Base-by-base conservation (phyloP, 2,329 filamentous ascomycete species). In the Epichloe sibirici region DNA sequence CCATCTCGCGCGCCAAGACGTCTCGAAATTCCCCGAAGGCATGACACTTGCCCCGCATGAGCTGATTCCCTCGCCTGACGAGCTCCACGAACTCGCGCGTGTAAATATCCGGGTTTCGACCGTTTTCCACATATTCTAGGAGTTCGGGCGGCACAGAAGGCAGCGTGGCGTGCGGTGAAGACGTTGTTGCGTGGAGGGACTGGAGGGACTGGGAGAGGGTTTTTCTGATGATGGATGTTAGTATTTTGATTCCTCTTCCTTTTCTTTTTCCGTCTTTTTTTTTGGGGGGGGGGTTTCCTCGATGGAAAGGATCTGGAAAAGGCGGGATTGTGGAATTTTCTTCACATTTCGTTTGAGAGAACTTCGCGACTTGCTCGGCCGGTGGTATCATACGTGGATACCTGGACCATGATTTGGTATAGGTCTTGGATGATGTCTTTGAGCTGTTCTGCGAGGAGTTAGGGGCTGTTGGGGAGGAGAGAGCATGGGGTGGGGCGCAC, bases 41-140 rank as follows among this genome's bases (percentile, higher is more conserved):
- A 60, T 69, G 65, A 66, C 75, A 72, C 71, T 85, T 86, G 52
- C 83, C 83, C 59, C 77, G 74, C 71, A 83, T 75, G 56, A 83
- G 70, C 73, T 86, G 83, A 69, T 86, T 86, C 42, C 77, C 74
- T 46, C 81, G 73, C 51, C 82, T 71, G 25, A 83, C 81, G 50
- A 83, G 73, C 76, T 86, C 83, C 61, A 86, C 82, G 61, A 86
- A 86, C 70, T 86, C 83, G 61, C 83, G 75, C 51, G 83, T 86
- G 72, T 86, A 86, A 59, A 86, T 86, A 67, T 86, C 83, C 2
- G 83, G 83, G 70, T 86, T 86, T 49, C 83, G 81, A 45, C 83
- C 82, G 63, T 81, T 79, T 65, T 86, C 82, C 60, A 86, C 82
- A 69, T 86, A 86, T 62, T 80, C 73, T 55, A 85, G 73, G 12